Percentiles rank a stretch among this genome's conserved stretches.
Conservation (phyloP, 768 basidiomycete genomes). For the Cantharellus anzutake region DNA sequence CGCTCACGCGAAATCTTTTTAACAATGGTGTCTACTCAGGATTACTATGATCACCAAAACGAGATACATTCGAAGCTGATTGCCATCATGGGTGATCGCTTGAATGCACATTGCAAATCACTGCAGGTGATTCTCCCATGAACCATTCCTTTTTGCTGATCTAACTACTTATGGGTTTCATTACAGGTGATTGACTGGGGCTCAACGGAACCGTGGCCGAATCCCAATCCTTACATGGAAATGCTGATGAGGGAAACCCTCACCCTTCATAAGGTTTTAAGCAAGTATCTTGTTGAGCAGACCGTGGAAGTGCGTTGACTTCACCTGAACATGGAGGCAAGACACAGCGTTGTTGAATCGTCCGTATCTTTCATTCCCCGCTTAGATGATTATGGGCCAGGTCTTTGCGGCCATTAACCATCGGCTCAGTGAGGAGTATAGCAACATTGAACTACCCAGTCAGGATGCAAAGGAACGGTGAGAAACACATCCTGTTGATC, state of each 20-base stretch:
- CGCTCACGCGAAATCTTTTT: neutral
- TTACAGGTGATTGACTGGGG: conserved; percentile 63
- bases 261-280: conserved; percentile 87
- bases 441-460: conserved; percentile 60
- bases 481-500: conserved; percentile 11
- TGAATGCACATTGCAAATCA: conserved; percentile 66
- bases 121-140: conserved; percentile 35
- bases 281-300: conserved; percentile 61
- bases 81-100: conserved; percentile 92
- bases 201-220: conserved; percentile 25
- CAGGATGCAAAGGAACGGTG: conserved; percentile 76
- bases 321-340: neutral
- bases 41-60: conserved; percentile 98
- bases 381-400: conserved; percentile 80
- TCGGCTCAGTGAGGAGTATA: conserved; percentile 73
- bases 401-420: conserved; percentile 89
- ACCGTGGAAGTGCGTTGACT: conserved; percentile 56
- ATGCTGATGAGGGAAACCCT: conserved; percentile 86
- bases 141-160: neutral
- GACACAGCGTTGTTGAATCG: neutral
- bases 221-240: conserved; percentile 80
- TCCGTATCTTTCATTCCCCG: conserved; percentile 7
- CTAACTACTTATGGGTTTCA: neutral
- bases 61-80: conserved; percentile 97
- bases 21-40: conserved; percentile 26